phyloP scores from a whole-genome alignment of 2,329 filamentous ascomycete genomes.

The Penicillium thymicola region DNA sequence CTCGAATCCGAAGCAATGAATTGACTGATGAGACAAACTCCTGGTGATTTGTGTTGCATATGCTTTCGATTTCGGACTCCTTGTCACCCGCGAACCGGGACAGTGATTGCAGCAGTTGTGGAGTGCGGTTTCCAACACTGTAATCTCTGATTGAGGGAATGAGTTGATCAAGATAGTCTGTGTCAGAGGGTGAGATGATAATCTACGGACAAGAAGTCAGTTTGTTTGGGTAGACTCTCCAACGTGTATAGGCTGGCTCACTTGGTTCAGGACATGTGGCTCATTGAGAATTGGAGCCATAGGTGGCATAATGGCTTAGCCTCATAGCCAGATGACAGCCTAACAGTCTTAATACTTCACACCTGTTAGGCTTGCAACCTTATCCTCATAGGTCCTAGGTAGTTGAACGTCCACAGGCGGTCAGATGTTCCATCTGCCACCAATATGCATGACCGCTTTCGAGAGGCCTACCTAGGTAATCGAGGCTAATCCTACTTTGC shows the following conservation, averaged over 20 bases:
- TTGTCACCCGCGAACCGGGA: slow-evolving; percentile 79
- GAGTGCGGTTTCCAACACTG: slow-evolving; percentile 68
- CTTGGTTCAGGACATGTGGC: slow-evolving; percentile 25
- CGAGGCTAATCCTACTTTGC: background rate
- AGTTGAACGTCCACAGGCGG: background rate
- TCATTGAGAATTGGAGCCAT: slow-evolving; percentile 18
- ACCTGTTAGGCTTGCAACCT: background rate
- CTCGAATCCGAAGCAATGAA: slow-evolving; percentile 84
- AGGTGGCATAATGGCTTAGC: slow-evolving; percentile 12
- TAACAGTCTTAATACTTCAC: background rate
- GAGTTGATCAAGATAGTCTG: slow-evolving; percentile 91
- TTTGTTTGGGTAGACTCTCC: background rate
- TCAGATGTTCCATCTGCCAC: slow-evolving; percentile 1
- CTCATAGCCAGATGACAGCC: slow-evolving; percentile 1
- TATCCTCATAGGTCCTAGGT: background rate
- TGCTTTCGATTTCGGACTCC: slow-evolving; percentile 86
- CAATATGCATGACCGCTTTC: background rate
- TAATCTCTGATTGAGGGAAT: slow-evolving; percentile 94
- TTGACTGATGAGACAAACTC: slow-evolving; percentile 94
- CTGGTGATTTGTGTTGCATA: slow-evolving; percentile 93
- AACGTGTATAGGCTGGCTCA: slow-evolving; percentile 18
- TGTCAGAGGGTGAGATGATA: slow-evolving; percentile 84
- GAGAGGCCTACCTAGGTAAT: too few species aligned
- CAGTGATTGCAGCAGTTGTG: slow-evolving; percentile 72
- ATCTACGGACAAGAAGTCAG: slow-evolving; percentile 57